Percentiles rank a stretch among this genome's conserved stretches.
phyloP scores from a whole-genome alignment of 805 yeast species.

The Yarrowia divulgata region DNA sequence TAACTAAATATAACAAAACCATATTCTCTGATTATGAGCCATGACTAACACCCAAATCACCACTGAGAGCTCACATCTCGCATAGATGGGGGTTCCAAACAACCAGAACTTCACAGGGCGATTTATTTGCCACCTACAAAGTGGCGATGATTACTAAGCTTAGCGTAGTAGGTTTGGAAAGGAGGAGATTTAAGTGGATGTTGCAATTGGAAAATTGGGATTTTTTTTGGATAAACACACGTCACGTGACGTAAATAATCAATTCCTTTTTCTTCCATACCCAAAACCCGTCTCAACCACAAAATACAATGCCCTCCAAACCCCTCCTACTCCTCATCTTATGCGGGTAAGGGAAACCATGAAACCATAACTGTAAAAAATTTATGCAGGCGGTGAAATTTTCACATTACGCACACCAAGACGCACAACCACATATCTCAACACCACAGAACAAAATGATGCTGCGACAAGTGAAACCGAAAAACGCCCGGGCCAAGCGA shows the following conservation, averaged over 20 bases:
- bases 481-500: slow-evolving; percentile 94
- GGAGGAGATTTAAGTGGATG: background rate
- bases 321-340: background rate
- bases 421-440: background rate
- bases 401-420: background rate
- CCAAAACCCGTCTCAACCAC: background rate
- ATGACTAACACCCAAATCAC: too few relatives aligned
- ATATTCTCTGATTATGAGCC: too few relatives aligned
- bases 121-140: background rate
- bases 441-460: slow-evolving; percentile 1
- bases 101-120: too few relatives aligned
- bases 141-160: background rate
- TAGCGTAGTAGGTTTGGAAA: background rate
- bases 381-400: slow-evolving; percentile 28
- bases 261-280: too few relatives aligned
- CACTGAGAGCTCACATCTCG: too few relatives aligned
- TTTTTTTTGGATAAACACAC: too few relatives aligned
- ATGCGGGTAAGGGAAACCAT: slow-evolving; percentile 16
- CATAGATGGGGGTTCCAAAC: too few relatives aligned
- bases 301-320: background rate
- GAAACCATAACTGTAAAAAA: slow-evolving; percentile 20
- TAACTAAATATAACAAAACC: too few relatives aligned
- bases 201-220: background rate
- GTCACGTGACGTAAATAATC: background rate
- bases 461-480: slow-evolving; percentile 63